phyloP scores from a whole-genome alignment of 140 eudicot species.

The Erigeron philadelphicus region DNA sequence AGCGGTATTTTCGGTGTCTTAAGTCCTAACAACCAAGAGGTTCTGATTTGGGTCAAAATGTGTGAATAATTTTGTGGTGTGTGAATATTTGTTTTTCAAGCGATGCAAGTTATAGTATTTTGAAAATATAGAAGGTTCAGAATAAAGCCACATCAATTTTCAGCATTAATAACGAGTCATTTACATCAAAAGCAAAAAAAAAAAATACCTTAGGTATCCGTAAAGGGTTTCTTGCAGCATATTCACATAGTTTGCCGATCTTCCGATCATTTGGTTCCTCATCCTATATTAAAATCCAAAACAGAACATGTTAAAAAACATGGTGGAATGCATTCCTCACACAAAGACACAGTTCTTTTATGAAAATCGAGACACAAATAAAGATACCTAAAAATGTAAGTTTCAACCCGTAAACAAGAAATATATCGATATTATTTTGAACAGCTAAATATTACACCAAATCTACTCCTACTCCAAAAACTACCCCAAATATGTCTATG shows the following conservation, averaged over 20 bases:
- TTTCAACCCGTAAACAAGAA: too few species aligned
- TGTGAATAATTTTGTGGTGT: not conserved
- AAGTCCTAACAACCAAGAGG: too few species aligned
- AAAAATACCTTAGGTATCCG: conserved; percentile 64
- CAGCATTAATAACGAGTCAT: not conserved
- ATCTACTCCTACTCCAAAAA: too few species aligned
- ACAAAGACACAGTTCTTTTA: too few species aligned
- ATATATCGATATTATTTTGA: not conserved
- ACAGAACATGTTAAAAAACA: not conserved
- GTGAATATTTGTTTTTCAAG: not conserved
- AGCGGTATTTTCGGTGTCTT: too few species aligned
- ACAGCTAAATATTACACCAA: too few species aligned
- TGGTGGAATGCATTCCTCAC: not conserved
- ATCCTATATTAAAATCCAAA: conserved; percentile 42
- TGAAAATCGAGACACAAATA: too few species aligned
- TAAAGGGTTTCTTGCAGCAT: conserved; percentile 73
- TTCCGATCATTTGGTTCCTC: conserved; percentile 84
- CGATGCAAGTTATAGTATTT: not conserved
- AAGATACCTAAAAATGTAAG: too few species aligned
- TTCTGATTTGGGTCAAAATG: too few species aligned
- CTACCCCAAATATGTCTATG: too few species aligned
- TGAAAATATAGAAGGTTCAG: not conserved
- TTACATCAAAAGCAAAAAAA: conserved; percentile 6
- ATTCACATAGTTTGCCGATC: conserved; percentile 83
- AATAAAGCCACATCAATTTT: too few species aligned